Base-by-base conservation (phyloP, 306 rosid species). In the Quercus mongolica region DNA sequence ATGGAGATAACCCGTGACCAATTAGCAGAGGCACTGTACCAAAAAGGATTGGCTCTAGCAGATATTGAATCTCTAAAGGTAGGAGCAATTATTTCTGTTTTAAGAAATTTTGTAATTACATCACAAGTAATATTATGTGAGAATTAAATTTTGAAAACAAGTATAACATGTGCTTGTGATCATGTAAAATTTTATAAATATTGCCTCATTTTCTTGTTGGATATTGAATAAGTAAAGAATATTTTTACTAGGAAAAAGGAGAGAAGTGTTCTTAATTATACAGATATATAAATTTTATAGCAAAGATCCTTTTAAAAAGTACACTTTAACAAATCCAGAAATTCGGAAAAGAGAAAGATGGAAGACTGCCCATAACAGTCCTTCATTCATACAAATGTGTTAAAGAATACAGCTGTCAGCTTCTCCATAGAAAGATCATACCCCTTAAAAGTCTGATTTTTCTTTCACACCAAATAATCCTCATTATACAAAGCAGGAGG, bases 1-100 rank as follows among this genome's bases (percentile, higher is more conserved):
- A 89, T 95, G 93, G 97, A 95, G 87, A 74, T 78, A 51, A 83
- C 91, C 33, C 97, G 97, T 21, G 97, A 95, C 82, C 97, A 92
- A 71, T 87, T 95, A 81, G 92, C 92, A 15, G 97, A 91, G 86
- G 98, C 97, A 55, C 83, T 95, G 55, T 95, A 91, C 80, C 97
- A 92, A 81, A 95, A 90, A 86, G 99, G 99, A 69, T 88, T 95
- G 63, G 99, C 92, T 5, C 80, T 95, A 72, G 93, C 91, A 19
- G 96, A 87, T 70, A 85, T 88, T 11, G 92, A 92, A 82, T 85
- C 96, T 79, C 74, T 90, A 69, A 80, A 88, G 98, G 99, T 95
- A 78, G 57, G 90, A 71, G 52, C 62, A 49, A 58, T 86, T 77
- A 51, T 56, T 69, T 79, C 12, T 51, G 75, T 80, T 79, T 18